Evolutionary conservation across 305 asterid species (phyloP).

Genomic region (Solanum hybrid): DNA sequence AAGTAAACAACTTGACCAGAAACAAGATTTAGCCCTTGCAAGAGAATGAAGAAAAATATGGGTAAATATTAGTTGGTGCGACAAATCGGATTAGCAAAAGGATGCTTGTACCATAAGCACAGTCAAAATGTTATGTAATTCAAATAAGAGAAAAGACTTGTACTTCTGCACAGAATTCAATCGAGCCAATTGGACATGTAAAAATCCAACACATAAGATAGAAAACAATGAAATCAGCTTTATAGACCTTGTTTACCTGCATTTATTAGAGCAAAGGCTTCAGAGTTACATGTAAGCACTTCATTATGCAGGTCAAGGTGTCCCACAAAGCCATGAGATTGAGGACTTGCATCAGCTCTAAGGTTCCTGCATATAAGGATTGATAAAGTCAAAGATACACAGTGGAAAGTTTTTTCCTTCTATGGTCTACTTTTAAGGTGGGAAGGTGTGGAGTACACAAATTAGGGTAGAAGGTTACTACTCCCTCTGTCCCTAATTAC

Average conservation of each 20-base stretch:
- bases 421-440: neutral
- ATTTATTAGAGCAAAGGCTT: constrained; percentile 42
- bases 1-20: neutral
- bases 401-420: neutral
- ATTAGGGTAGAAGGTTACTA: neutral
- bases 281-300: constrained; percentile 59
- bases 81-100: neutral
- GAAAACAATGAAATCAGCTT: constrained; percentile 9
- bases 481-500: neutral
- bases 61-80: neutral
- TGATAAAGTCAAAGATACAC: constrained; percentile 14
- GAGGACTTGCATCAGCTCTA: constrained; percentile 48
- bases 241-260: constrained; percentile 63
- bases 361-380: constrained; percentile 57
- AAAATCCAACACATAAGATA: neutral
- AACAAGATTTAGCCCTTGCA: neutral
- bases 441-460: neutral
- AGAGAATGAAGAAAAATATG: neutral
- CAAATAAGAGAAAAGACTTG: neutral
- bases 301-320: constrained; percentile 49
- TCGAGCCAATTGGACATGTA: neutral
- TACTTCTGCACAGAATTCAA: neutral
- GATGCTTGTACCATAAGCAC: neutral
- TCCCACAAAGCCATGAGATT: constrained; percentile 33
- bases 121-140: neutral